phyloP scores from a whole-genome alignment of 345 rosid species.

The Rhodamnia argentea region DNA sequence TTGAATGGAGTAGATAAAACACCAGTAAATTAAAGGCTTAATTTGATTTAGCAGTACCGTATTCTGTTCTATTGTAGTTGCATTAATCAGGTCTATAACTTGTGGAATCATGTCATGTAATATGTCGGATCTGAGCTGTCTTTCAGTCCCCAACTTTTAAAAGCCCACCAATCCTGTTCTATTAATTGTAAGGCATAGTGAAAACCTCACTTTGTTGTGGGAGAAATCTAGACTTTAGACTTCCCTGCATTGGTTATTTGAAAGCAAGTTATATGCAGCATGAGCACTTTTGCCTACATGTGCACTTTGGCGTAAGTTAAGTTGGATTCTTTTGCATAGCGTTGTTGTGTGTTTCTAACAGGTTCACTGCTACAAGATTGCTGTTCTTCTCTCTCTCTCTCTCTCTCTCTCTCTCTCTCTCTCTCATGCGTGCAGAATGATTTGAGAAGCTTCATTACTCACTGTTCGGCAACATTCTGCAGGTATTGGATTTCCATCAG shows the following conservation, averaged over 20 bases:
- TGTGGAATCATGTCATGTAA: neutral
- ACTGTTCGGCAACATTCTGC: constrained; percentile 4
- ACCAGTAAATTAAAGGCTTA: neutral
- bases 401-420: neutral
- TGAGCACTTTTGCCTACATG: neutral
- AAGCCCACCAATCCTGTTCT: neutral
- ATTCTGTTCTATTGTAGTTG: neutral
- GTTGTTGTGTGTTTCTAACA: neutral
- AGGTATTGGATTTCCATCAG: constrained; percentile 84
- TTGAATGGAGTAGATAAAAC: neutral
- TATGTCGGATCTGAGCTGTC: neutral
- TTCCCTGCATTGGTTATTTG: neutral
- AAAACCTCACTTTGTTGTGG: neutral
- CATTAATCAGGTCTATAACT: neutral
- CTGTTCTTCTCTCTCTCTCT: neutral
- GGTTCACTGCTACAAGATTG: neutral
- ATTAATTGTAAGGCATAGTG: neutral
- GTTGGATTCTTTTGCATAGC: neutral
- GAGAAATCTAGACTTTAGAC: neutral
- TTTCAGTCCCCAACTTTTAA: neutral
- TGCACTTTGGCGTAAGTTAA: neutral
- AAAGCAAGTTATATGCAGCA: neutral
- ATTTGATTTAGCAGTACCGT: neutral
- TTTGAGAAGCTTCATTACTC: neutral
- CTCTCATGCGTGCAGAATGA: neutral